These are phyloP conservation scores for Luffa aegyptiaca DNA, from an alignment of 306 rosid species.

Conservation along the genomic window DNA sequence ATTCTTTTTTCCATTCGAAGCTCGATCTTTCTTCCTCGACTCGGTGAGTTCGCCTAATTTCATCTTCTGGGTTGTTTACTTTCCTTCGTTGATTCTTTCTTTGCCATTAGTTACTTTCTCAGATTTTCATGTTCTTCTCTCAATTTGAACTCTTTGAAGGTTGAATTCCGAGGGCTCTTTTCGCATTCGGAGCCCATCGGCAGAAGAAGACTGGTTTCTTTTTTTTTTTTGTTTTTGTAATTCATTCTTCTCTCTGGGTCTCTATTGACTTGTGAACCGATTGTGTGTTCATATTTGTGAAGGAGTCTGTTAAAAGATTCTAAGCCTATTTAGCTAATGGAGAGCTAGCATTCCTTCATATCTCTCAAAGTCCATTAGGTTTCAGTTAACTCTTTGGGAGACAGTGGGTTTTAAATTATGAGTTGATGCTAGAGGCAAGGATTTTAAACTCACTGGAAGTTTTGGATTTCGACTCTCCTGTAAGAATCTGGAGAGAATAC, in stretches of 20 bases:
- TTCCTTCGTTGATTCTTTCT: conserved; percentile 2
- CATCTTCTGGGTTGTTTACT: neutral
- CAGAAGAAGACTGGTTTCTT: neutral
- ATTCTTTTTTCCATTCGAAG: conserved; percentile 19
- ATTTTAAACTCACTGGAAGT: conserved; percentile 1
- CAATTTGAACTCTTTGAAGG: neutral
- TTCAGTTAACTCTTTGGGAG: neutral
- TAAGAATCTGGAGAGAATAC: conserved; percentile 7
- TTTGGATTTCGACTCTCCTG: conserved; percentile 13
- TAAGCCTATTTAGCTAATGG: neutral
- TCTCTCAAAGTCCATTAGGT: neutral
- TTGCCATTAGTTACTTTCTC: conserved; percentile 7
- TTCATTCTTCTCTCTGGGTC: neutral
- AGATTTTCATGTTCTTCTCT: conserved; percentile 14
- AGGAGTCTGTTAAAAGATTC: neutral
- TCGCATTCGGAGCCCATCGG: conserved; percentile 5
- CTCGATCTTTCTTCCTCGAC: conserved; percentile 22
- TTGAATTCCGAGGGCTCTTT: neutral
- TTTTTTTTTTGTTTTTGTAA: neutral
- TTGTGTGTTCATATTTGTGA: neutral
- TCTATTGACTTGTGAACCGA: neutral
- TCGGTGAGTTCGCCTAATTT: conserved; percentile 16
- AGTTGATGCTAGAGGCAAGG: conserved; percentile 13
- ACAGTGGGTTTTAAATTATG: neutral
- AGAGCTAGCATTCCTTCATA: neutral